These are phyloP conservation scores for Wickerhamomyces tratensis DNA, from an alignment of 805 yeast species.

Conservation along the genomic window DNA sequence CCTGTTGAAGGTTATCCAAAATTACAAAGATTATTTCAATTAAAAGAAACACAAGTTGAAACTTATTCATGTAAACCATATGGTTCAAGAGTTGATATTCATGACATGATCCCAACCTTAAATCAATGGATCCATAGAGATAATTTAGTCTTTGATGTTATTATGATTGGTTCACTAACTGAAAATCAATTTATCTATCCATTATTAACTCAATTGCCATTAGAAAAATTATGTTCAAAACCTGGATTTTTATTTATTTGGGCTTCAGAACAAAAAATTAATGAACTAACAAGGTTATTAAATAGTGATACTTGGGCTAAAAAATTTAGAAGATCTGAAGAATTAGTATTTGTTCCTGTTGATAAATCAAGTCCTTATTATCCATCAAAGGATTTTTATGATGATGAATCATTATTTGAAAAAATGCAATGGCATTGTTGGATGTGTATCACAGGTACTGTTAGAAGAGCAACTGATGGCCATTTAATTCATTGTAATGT, in stretches of 20 bases:
- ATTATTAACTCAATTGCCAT: constrained; percentile 53
- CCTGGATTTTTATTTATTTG: constrained; percentile 85
- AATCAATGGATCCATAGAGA: constrained; percentile 51
- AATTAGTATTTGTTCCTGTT: constrained; percentile 73
- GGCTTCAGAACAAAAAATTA: constrained; percentile 71
- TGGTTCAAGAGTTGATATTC: constrained; percentile 47
- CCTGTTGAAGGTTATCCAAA: constrained; percentile 85
- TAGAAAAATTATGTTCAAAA: constrained; percentile 64
- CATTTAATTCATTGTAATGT: constrained; percentile 87
- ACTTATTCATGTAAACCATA: constrained; percentile 50
- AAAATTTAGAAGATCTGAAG: constrained; percentile 84
- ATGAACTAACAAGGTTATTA: constrained; percentile 47
- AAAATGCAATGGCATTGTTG: constrained; percentile 93
- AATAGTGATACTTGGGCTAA: constrained; percentile 45
- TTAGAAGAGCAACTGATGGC: constrained; percentile 73
- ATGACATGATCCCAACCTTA: constrained; percentile 46
- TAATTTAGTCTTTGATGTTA: constrained; percentile 69
- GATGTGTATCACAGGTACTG: constrained; percentile 96
- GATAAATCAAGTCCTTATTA: constrained; percentile 54
- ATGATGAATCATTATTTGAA: constrained; percentile 42
- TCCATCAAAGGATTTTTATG: constrained; percentile 41
- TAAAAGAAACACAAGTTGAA: constrained; percentile 51
- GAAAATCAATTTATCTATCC: constrained; percentile 65
- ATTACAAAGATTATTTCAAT: constrained; percentile 52
- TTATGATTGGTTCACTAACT: constrained; percentile 82